These are phyloP conservation scores for Triticum urartu DNA, from an alignment of 176 grass and related monocot species.

Conservation along the genomic window DNA sequence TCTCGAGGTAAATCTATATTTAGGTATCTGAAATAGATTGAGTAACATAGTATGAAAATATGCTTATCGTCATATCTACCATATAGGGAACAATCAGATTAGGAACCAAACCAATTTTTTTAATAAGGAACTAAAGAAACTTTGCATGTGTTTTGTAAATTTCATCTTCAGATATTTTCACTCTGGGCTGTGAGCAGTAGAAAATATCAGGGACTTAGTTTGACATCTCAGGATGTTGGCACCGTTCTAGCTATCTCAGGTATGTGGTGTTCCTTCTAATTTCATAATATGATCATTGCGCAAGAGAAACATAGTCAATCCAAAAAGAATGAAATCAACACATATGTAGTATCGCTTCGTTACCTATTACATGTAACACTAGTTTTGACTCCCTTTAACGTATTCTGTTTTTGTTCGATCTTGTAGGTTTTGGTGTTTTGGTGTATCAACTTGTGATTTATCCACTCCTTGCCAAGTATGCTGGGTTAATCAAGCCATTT, in stretches of 20 bases:
- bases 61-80: background rate
- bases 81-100: background rate
- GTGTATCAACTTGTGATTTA: conserved; percentile 55
- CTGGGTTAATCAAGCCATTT: conserved; percentile 43
- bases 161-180: conserved; percentile 57
- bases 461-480: conserved; percentile 41
- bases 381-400: background rate
- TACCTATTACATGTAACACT: background rate
- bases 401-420: background rate
- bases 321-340: background rate
- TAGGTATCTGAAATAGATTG: background rate
- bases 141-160: background rate
- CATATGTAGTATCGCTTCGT: background rate
- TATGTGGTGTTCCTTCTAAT: conserved; percentile 20
- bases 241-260: conserved; percentile 52
- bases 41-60: background rate
- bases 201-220: conserved; percentile 51
- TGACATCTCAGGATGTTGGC: conserved; percentile 72
- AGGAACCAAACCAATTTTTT: background rate
- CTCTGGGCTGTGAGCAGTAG: conserved; percentile 63
- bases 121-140: background rate
- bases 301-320: background rate
- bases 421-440: conserved; percentile 51
- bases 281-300: background rate
- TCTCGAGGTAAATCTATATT: conserved; percentile 42